Conservation (phyloP, 805 yeast genomes). For the Hanseniaspora pseudoguilliermondii region DNA sequence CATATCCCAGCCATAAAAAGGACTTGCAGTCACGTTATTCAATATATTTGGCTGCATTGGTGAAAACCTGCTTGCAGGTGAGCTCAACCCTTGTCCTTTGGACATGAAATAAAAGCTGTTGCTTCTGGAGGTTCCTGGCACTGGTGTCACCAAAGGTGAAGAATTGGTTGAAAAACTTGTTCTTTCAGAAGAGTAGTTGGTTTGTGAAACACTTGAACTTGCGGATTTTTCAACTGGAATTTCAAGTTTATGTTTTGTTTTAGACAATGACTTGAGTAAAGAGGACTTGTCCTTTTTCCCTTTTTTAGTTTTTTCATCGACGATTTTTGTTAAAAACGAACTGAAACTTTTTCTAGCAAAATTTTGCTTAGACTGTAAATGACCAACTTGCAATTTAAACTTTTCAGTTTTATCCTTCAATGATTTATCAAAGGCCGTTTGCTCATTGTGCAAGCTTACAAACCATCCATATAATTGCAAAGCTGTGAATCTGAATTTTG, state of each 20-base stretch:
- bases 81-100: neutral
- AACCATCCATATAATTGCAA: slow-evolving; percentile 11
- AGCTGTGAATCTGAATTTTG: neutral
- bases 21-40: neutral
- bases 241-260: neutral
- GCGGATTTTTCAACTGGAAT: neutral
- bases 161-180: neutral
- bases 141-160: neutral
- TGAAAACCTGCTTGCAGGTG: neutral
- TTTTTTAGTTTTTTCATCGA: neutral
- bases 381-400: neutral
- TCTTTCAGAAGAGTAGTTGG: neutral
- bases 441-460: slow-evolving; percentile 3
- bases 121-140: neutral
- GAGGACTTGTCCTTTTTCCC: neutral
- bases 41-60: neutral
- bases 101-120: neutral
- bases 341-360: slow-evolving; percentile 5
- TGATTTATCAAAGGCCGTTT: neutral
- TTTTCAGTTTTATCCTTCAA: neutral
- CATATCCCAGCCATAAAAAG: slow-evolving; percentile 7
- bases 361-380: slow-evolving; percentile 2
- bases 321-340: neutral
- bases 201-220: neutral
- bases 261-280: neutral